phyloP scores from a whole-genome alignment of 108 stramenopile species.

The Fistulifera pelliculosa region DNA sequence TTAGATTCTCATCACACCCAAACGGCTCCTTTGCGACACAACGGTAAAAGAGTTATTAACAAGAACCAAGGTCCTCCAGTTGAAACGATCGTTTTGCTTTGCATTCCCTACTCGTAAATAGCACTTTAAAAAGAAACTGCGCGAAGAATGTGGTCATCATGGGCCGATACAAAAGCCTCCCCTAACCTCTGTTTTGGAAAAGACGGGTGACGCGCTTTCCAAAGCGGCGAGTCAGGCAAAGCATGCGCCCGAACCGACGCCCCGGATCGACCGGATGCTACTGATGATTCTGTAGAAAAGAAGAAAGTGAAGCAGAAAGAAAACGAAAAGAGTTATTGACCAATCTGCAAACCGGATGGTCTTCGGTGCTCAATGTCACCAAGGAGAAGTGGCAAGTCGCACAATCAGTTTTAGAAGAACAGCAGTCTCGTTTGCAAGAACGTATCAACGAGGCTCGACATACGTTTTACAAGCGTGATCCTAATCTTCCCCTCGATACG shows the following conservation, averaged over 20 bases:
- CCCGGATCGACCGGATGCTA: not conserved
- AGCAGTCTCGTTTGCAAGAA: not conserved
- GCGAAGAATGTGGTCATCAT: too few relatives aligned
- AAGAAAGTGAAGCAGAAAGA: not conserved
- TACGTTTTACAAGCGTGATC: constrained; percentile 37
- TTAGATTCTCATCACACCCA: too few relatives aligned
- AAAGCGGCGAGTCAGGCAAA: constrained; percentile 22
- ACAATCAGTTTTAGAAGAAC: not conserved
- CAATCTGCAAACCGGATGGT: constrained; percentile 32
- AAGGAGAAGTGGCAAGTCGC: constrained; percentile 1
- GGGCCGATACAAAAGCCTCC: too few relatives aligned
- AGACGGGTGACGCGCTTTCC: constrained; percentile 33
- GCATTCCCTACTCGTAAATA: too few relatives aligned
- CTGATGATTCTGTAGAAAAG: not conserved
- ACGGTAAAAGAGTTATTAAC: too few relatives aligned
- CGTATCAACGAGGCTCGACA: constrained; percentile 1
- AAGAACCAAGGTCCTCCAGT: too few relatives aligned
- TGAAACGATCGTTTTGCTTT: too few relatives aligned
- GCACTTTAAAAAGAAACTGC: too few relatives aligned
- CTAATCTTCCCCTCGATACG: constrained; percentile 49
- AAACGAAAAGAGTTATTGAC: constrained; percentile 13
- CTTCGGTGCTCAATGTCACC: constrained; percentile 26
- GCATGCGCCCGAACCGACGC: not conserved
- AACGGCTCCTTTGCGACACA: too few relatives aligned
- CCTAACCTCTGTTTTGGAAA: constrained; percentile 14